Conservation (phyloP, 2,329 filamentous ascomycete genomes). For the Exophiala spinifera region DNA sequence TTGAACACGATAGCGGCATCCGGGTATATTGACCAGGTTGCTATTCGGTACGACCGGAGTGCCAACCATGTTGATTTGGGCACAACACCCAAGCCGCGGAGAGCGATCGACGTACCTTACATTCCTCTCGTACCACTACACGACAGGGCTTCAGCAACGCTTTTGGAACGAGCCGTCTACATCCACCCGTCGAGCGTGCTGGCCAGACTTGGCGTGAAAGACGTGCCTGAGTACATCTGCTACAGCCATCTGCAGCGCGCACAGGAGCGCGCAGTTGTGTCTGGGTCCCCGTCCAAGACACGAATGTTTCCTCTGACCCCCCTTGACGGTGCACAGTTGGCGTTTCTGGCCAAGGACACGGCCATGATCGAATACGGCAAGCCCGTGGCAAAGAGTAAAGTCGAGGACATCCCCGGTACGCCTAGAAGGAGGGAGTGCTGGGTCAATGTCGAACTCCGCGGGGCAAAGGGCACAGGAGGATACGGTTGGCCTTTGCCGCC, state of each 20-base stretch:
- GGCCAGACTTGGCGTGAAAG: constrained; percentile 63
- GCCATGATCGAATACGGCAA: constrained; percentile 82
- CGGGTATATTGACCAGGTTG: constrained; percentile 91
- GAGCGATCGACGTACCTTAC: constrained; percentile 92
- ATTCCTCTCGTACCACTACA: constrained; percentile 69
- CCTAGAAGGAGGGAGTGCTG: constrained; percentile 68
- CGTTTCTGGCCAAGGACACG: constrained; percentile 77
- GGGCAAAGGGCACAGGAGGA: constrained; percentile 42
- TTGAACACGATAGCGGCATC: constrained; percentile 89
- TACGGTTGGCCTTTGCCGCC: constrained; percentile 81
- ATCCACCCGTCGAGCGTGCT: constrained; percentile 75
- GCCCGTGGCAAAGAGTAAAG: constrained; percentile 84
- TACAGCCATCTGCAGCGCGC: constrained; percentile 80
- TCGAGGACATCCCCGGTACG: constrained; percentile 50
- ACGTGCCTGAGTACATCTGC: constrained; percentile 82
- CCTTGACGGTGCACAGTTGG: constrained; percentile 70
- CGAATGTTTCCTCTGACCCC: constrained; percentile 86
- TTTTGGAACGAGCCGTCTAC: constrained; percentile 68
- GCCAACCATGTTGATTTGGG: constrained; percentile 64
- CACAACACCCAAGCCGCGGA: constrained; percentile 62
- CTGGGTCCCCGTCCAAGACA: constrained; percentile 58
- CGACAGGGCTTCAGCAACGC: constrained; percentile 41
- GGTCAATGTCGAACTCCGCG: constrained; percentile 68
- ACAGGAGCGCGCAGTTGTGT: constrained; percentile 51
- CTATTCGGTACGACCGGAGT: constrained; percentile 83